Base-by-base conservation (phyloP, 352 stramenopile species). In the Phytophthora pinifolia region DNA sequence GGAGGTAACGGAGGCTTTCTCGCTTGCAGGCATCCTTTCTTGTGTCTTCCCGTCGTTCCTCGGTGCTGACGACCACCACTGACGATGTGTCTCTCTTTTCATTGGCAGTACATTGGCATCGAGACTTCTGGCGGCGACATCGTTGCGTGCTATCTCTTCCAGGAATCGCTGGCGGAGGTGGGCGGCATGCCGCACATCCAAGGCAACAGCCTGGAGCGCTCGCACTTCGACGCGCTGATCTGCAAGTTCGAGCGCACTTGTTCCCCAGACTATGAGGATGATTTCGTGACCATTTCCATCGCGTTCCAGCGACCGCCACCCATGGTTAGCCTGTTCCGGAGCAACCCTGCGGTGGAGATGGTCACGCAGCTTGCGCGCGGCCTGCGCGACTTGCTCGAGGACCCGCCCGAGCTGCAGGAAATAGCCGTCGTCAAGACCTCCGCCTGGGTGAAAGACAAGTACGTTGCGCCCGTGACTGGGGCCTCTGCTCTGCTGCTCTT, bases 371-470 rank as follows among this genome's bases (percentile, higher is more conserved):
- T 95, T 39, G 85, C 85, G 14, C 83, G 82, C 5, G 85, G 85
- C 4, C 70, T 93, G 14, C 81, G 81, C 6, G 83, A 93, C 17
- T 65, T 91, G 27, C 67, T 95, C 1, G 79, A 92, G 56, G 80
- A 92, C 33, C 83, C 84, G 13, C 79, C 79, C 17, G 82, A 91
- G 65, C 76, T 75, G 0, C 81, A 92, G 49, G 79, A 90, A 48
- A 89, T 91, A 54, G 88, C 82, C 29, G 78, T 91, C 9, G 84
- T 89, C 36, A 86, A 87, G 51, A 89, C 84, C 5, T 89, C 81
- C 12, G 79, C 79, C 30, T 94, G 79, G 81, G 79, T 94, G 39
- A 86, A 90, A 63, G 83, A 93, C 75, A 85, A 87, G 76, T 86
- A 82, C 57, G 70, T 62, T 62, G 34, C 18, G 18, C 14, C 30